Percentiles rank a stretch among this genome's conserved stretches.
phyloP scores from a whole-genome alignment of 2,329 filamentous ascomycete species.

The Thyridium curvatum region DNA sequence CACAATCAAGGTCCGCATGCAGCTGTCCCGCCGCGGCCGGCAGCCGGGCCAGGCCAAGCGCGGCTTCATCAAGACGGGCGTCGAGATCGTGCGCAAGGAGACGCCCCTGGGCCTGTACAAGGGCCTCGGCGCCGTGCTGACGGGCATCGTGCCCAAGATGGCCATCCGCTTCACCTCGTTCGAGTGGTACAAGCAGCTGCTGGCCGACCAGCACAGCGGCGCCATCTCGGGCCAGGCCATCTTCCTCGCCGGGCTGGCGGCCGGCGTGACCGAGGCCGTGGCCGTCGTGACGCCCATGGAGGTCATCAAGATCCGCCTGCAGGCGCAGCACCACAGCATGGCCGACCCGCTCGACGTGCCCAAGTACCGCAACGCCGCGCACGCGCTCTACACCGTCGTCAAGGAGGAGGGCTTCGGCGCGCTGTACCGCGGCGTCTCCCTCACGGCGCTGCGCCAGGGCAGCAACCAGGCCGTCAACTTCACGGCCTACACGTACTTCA shows the following conservation, averaged over 20 bases:
- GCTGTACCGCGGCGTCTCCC: slow-evolving; percentile 85
- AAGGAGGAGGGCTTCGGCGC: slow-evolving; percentile 84
- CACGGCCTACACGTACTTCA: slow-evolving; percentile 93
- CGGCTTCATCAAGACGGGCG: slow-evolving; percentile 81
- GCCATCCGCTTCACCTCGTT: slow-evolving; percentile 98
- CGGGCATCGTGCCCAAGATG: slow-evolving; percentile 98
- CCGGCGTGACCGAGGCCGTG: slow-evolving; percentile 94
- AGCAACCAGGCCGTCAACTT: slow-evolving; percentile 99
- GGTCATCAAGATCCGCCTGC: slow-evolving; percentile 96
- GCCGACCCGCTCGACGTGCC: slow-evolving; percentile 92
- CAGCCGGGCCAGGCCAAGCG: slow-evolving; percentile 78
- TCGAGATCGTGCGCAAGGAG: slow-evolving; percentile 82
- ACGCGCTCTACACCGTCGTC: slow-evolving; percentile 78
- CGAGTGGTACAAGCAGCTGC: slow-evolving; percentile 83
- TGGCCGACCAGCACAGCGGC: slow-evolving; percentile 64
- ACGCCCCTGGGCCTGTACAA: slow-evolving; percentile 94
- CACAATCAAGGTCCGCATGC: slow-evolving; percentile 99
- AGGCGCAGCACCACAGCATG: slow-evolving; percentile 97
- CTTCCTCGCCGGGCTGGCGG: slow-evolving; percentile 69
- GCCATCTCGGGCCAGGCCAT: slow-evolving; percentile 65
- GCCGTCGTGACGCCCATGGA: slow-evolving; percentile 98
- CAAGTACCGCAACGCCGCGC: slow-evolving; percentile 93
- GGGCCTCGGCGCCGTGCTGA: slow-evolving; percentile 92
- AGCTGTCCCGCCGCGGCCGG: slow-evolving; percentile 81
- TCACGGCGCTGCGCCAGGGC: slow-evolving; percentile 90